Percentiles rank a stretch among this genome's conserved stretches.
Conservation (phyloP, 2,329 filamentous ascomycete genomes). For the Ophiostoma sp. region DNA sequence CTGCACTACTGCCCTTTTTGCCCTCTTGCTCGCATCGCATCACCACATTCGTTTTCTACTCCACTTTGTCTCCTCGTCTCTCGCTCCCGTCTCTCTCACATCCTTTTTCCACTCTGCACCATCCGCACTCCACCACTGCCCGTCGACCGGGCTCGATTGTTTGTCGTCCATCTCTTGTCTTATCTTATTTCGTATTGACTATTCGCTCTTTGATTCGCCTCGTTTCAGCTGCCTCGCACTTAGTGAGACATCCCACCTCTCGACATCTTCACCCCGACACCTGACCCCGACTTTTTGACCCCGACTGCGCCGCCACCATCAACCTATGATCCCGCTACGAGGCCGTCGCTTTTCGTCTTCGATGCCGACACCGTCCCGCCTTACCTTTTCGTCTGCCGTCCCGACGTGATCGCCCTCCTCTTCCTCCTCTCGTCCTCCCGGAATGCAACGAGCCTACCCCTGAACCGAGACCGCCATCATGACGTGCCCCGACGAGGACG, state of each 20-base stretch:
- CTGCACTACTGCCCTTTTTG: not conserved
- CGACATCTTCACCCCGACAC: too few species aligned
- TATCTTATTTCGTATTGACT: not conserved
- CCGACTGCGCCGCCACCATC: not conserved
- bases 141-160: not conserved
- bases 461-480: constrained; percentile 6
- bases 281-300: not conserved
- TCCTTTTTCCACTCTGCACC: not conserved
- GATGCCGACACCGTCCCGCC: not conserved
- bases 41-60: not conserved
- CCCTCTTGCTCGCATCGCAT: constrained; percentile 7
- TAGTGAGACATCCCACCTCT: not conserved
- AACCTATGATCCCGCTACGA: constrained; percentile 1
- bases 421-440: not conserved
- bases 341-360: not conserved
- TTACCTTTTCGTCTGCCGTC: not conserved
- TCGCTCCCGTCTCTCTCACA: not conserved
- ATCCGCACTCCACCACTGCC: not conserved
- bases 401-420: not conserved
- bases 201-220: not conserved
- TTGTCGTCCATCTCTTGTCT: not conserved
- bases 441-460: not conserved
- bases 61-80: not conserved
- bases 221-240: not conserved
- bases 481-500: constrained; percentile 11